These are phyloP conservation scores for Prosopis cineraria DNA, from an alignment of 306 rosid species.

Conservation along the genomic window DNA sequence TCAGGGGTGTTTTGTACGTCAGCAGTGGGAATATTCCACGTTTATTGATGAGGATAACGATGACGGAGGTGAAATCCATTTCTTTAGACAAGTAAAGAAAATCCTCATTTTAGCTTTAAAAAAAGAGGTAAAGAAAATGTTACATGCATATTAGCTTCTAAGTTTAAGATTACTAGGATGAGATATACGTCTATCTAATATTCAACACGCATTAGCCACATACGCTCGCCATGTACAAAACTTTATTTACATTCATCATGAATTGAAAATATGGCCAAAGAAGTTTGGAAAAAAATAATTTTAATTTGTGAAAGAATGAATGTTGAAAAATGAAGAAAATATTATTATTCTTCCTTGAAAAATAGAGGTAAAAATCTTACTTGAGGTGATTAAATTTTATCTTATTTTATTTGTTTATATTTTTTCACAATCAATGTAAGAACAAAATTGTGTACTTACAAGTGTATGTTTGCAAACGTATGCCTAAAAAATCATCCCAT, in stretches of 20 bases:
- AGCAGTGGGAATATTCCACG: no score
- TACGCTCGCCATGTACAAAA: no score
- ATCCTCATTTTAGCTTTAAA: no score
- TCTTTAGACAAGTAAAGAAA: background rate
- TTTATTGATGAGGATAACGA: no score
- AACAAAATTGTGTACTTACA: background rate
- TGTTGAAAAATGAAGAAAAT: no score
- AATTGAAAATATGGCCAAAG: background rate
- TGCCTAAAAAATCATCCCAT: conserved; percentile 5
- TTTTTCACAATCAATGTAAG: background rate
- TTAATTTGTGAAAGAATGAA: no score
- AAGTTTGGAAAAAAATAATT: no score
- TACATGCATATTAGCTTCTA: background rate
- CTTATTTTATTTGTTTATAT: no score
- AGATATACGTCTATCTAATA: no score
- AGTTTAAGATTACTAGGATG: background rate
- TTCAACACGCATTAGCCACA: no score
- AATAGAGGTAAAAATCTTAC: background rate
- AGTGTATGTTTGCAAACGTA: background rate
- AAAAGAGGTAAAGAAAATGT: no score
- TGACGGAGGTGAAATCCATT: background rate
- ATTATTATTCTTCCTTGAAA: background rate
- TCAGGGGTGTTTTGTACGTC: no score
- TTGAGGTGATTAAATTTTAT: background rate
- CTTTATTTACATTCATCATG: background rate